Conservation (phyloP, 345 rosid genomes). For the Mangifera indica region DNA sequence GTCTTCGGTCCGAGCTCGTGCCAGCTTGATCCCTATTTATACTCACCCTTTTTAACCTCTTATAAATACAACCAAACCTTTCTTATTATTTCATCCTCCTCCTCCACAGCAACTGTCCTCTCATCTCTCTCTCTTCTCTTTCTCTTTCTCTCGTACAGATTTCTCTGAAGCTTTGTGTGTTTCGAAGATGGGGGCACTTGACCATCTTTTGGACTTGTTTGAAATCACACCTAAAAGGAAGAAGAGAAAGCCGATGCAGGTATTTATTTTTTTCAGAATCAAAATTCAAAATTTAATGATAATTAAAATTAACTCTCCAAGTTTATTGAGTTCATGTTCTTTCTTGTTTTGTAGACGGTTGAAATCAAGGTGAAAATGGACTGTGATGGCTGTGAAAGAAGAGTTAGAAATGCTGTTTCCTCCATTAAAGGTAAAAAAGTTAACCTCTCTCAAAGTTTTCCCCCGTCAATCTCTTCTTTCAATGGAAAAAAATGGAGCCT, state of each 20-base stretch:
- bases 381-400: slow-evolving; percentile 59
- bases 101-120: neutral
- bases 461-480: neutral
- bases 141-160: neutral
- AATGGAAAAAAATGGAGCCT: neutral
- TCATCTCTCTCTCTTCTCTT: neutral
- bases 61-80: slow-evolving; percentile 2
- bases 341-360: slow-evolving; percentile 36
- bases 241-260: slow-evolving; percentile 57
- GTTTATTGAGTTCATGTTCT: neutral
- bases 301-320: neutral
- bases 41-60: neutral
- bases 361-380: slow-evolving; percentile 65
- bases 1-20: too few relatives aligned
- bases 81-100: neutral
- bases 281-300: too few relatives aligned
- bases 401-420: slow-evolving; percentile 40
- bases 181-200: slow-evolving; percentile 47
- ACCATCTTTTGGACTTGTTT: slow-evolving; percentile 35
- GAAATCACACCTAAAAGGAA: slow-evolving; percentile 28
- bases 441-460: neutral
- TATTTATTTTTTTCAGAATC: neutral
- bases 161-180: neutral
- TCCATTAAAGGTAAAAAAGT: slow-evolving; percentile 44
- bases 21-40: too few relatives aligned